Evolutionary conservation across 495 filamentous ascomycete species (phyloP).

Genomic region (Entonaema liquescens): DNA sequence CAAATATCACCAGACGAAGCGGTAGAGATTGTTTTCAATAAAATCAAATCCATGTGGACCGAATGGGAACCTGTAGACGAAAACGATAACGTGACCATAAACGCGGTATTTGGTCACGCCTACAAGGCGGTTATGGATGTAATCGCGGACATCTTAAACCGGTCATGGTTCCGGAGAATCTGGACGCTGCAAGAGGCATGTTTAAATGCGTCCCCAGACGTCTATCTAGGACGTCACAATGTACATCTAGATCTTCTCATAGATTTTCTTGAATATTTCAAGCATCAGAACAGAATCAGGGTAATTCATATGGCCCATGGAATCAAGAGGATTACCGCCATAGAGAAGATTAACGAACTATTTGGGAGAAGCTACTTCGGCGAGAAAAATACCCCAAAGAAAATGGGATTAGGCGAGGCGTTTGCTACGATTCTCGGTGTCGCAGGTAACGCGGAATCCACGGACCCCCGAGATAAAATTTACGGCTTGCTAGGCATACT

Average conservation of each 20-base stretch:
- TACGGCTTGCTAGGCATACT: constrained; percentile 32
- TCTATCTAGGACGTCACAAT: constrained; percentile 15
- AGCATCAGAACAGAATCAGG: neutral
- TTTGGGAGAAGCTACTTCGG: neutral
- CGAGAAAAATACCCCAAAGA: neutral
- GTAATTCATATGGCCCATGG: neutral
- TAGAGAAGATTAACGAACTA: neutral
- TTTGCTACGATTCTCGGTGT: neutral
- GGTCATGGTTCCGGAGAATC: constrained; percentile 25
- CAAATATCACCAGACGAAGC: constrained; percentile 4
- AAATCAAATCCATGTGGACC: constrained; percentile 12
- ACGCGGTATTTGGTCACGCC: neutral
- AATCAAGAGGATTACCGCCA: neutral
- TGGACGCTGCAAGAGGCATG: constrained; percentile 38
- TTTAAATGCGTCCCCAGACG: neutral
- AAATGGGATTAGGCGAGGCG: neutral
- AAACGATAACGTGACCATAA: constrained; percentile 10
- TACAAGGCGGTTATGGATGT: neutral
- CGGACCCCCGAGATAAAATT: constrained; percentile 27
- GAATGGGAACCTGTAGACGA: constrained; percentile 30
- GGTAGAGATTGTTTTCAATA: constrained; percentile 17
- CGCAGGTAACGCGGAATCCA: neutral
- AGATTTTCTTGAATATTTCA: neutral
- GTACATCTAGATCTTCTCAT: neutral
- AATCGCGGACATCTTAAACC: neutral